Conservation (phyloP, 1,284 basidiomycete genomes). For the Ceratobasidium sp. region DNA sequence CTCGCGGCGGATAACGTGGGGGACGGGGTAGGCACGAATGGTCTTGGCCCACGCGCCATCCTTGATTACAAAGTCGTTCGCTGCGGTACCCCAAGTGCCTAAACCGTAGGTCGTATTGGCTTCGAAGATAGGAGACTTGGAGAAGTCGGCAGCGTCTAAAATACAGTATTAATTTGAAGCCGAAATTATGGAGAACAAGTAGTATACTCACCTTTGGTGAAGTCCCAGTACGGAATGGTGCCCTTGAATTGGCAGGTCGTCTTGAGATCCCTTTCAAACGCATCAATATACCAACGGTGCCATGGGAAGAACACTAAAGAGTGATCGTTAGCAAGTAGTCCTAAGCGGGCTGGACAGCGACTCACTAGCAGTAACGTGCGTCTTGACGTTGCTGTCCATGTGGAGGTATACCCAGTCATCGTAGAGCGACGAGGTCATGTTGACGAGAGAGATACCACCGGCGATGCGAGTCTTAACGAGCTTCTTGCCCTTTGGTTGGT, state of each 20-base stretch:
- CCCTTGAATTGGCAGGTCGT: constrained; percentile 16
- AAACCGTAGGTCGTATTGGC: constrained; percentile 23
- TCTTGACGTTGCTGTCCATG: constrained; percentile 25
- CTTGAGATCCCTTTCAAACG: constrained; percentile 27
- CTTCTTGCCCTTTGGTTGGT: neutral
- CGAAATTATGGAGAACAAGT: neutral
- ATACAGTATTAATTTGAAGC: neutral
- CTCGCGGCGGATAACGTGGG: constrained; percentile 39
- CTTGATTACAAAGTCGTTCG: constrained; percentile 12
- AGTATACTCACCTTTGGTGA: neutral
- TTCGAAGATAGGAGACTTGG: constrained; percentile 28
- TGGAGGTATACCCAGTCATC: constrained; percentile 37
- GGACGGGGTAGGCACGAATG: constrained; percentile 44
- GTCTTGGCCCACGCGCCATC: constrained; percentile 44
- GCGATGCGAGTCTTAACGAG: constrained; percentile 27
- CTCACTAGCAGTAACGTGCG: constrained; percentile 33
- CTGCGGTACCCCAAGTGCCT: constrained; percentile 26
- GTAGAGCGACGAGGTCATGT: constrained; percentile 6
- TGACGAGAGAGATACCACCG: constrained; percentile 15
- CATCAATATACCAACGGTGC: constrained; percentile 26
- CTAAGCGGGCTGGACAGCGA: neutral
- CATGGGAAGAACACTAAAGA: constrained; percentile 33
- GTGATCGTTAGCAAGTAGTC: neutral
- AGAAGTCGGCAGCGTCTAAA: constrained; percentile 16
- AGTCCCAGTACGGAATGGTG: constrained; percentile 31